phyloP scores from a whole-genome alignment of 2,329 filamentous ascomycete species.

The Emericellopsis atlantica region DNA sequence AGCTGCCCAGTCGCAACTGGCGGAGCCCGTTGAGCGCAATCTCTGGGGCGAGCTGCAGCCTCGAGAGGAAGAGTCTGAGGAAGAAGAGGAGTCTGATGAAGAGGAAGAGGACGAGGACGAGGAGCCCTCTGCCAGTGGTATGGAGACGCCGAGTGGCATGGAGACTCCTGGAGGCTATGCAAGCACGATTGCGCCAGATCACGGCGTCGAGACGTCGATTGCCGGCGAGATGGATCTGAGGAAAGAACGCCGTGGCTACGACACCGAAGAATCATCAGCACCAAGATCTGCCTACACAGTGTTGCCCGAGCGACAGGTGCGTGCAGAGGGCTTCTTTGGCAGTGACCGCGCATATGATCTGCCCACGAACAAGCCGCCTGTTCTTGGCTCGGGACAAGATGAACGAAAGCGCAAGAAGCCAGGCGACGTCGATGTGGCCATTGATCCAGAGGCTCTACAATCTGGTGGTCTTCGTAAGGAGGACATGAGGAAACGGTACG shows the following conservation, averaged over 20 bases:
- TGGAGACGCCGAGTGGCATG: conserved; percentile 63
- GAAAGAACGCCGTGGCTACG: conserved; percentile 68
- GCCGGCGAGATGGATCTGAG: conserved; percentile 83
- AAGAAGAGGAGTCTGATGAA: conserved; percentile 65
- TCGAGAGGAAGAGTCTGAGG: conserved; percentile 61
- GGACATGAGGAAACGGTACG: conserved; percentile 68
- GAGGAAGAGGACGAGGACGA: conserved; percentile 53
- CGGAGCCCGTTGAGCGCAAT: conserved; percentile 73
- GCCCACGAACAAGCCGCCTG: conserved; percentile 44
- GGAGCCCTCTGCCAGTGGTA: conserved; percentile 46
- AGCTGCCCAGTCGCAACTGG: conserved; percentile 28
- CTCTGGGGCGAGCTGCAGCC: conserved; percentile 89
- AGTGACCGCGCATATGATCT: conserved; percentile 91
- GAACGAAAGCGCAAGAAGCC: conserved; percentile 84
- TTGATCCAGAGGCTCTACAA: conserved; percentile 73
- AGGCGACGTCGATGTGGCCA: conserved; percentile 84
- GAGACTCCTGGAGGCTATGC: conserved; percentile 73
- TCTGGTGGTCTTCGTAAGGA: conserved; percentile 75
- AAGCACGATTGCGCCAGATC: conserved; percentile 72
- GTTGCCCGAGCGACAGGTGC: conserved; percentile 75
- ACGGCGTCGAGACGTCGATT: conserved; percentile 60
- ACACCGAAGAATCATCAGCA: conserved; percentile 68
- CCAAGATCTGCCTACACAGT: conserved; percentile 80
- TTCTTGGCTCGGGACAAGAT: conserved; percentile 62
- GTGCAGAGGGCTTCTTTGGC: conserved; percentile 88